These are phyloP conservation scores for Backusella tarrabulga DNA, from an alignment of 192 early-diverging fungal species.

Conservation along the genomic window DNA sequence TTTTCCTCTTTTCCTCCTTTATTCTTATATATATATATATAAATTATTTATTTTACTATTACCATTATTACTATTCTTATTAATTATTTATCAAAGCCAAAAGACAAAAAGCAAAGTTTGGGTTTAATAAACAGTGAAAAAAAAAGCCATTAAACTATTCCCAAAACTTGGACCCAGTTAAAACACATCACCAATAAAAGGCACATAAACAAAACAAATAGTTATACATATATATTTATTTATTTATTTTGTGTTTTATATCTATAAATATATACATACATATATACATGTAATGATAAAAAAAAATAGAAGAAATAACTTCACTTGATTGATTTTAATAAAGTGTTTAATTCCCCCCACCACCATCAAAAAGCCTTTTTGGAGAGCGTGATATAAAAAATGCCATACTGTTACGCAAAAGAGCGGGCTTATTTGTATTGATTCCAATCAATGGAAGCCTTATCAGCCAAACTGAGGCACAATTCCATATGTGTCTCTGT, in stretches of 20 bases:
- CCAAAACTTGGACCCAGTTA: too few species aligned
- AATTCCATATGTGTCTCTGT: conserved; percentile 27
- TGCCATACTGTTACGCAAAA: neutral
- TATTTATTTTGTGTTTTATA: neutral
- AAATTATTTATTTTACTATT: neutral
- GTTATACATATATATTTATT: neutral
- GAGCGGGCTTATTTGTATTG: neutral
- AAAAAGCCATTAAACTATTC: too few species aligned
- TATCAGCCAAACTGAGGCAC: conserved; percentile 29
- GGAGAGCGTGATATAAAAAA: neutral
- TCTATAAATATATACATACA: neutral
- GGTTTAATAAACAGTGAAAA: too few species aligned
- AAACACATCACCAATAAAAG: too few species aligned
- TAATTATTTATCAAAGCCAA: neutral
- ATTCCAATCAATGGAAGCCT: conserved; percentile 29
- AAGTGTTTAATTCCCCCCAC: too few species aligned
- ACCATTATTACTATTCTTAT: neutral
- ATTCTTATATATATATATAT: neutral
- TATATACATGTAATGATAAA: neutral
- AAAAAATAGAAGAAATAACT: neutral
- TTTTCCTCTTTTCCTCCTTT: neutral
- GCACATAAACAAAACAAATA: too few species aligned
- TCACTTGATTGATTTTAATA: neutral
- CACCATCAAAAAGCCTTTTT: too few species aligned
- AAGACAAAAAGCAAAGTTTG: too few species aligned